Evolutionary conservation across 352 stramenopile genomes (phyloP), one percentile per base, ranked within the genome.

Genomic region (Pythium coloratum): DNA sequence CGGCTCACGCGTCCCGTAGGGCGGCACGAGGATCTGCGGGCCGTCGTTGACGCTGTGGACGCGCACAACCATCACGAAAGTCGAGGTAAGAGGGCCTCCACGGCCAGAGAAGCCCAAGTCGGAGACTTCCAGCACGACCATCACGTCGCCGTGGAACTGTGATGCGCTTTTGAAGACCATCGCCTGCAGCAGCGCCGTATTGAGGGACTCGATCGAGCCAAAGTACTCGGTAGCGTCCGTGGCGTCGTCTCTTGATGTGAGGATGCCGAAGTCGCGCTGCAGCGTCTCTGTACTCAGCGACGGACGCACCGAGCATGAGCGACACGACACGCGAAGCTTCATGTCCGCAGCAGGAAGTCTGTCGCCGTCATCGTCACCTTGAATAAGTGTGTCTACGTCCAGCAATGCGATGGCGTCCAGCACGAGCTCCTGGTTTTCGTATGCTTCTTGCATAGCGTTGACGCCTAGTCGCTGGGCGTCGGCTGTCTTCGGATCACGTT

Each of bases 21-120:
- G 75, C 6, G 82, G 78, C 12, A 82, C 24, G 20, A 75, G 34
- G 50, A 88, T 76, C 58, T 81, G 58, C 44, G 80, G 77, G 2
- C 67, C 70, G 40, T 81, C 69, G 53, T 82, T 81, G 2, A 77
- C 55, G 24, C 64, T 26, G 47, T 73, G 72, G 9, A 89, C 71
- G 28, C 69, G 53, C 47, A 89, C 72, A 18, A 64, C 60, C 32
- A 82, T 71, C 13, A 70, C 76, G 51, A 80, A 89, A 2, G 67
- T 36, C 20, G 65, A 55, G 36, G 62, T 69, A n/a, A 61, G 61
- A 2, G 67, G 62, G 18, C 60, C 64, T 16, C 63, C 59, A 49
- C 62, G 54, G 2, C 63, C 63, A 18, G 50, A 53, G 54, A 60
- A 67, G 28, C 50, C 53, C 2, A 62, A 16, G 40, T 67, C 65